Base-by-base conservation (phyloP, 75 land plant genomes). In the Pinus albicaulis region DNA sequence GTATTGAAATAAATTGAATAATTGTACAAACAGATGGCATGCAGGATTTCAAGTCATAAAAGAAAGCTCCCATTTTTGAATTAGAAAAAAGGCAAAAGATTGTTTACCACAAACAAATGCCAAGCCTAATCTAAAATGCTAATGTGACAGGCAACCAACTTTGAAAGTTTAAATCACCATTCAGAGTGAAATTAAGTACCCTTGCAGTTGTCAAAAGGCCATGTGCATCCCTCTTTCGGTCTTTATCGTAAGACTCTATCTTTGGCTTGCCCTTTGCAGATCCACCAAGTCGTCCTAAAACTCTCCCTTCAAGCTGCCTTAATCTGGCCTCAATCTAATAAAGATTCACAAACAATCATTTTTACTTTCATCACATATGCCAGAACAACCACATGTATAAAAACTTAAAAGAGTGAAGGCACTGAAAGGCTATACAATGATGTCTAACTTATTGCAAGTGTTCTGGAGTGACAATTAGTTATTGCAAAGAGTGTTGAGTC, bases 261-360 rank as follows among this genome's bases (percentile, higher is more conserved):
- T 90, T 94, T 3, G 90, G 93, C 72, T 92, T 94, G 56, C 93
- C 95, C 76, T 94, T 97, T 8, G 89, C 82, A 58, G 93, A 94
- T 1, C 95, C 92, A 82, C 92, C 92, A 72, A 86, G 84, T 48
- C 86, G 89, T 62, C 95, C 89, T 68, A 97, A 60, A 52, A 87
- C 92, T 77, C 86, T 87, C 11, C 98, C 98, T 75, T 97, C 99
- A 38, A 97, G 81, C 68, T 83, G 86, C 75, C 99, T 83, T 57
- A 97, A 71, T 57, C 99, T 81, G 3, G 97, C 90, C 78, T 97
- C 98, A 61, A 97, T 88, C 98, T 95, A 57, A 20, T 74, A n/a
- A 72, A 55, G 8, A 56, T 2, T 23, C 22, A 24, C 23, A 56
- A n/a, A 41, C 71, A 80, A 81, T 64, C 31, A 14, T 22, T 17